Base-by-base conservation (phyloP, 1,284 basidiomycete species). In the Rhizoctonia solani region DNA sequence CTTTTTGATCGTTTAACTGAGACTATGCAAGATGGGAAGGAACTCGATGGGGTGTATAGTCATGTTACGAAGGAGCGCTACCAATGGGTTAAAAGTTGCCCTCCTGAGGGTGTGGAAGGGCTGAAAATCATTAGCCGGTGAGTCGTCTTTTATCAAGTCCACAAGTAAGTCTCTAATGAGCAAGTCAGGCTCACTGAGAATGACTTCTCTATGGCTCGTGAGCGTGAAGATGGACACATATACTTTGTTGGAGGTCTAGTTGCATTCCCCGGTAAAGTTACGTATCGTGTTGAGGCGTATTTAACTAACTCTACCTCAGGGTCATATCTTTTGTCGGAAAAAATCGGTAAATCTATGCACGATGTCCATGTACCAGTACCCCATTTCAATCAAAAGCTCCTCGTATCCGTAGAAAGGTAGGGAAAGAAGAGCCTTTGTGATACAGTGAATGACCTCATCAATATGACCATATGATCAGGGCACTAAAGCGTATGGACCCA, bases 351-450 rank as follows among this genome's bases (percentile, higher is more conserved):
- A 69, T 74, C 75, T 1, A 68, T 80, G 25, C 69, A 70, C 32
- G 69, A 74, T 16, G 71, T 77, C 1, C 79, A 81, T 70, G 69
- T 63, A 8, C 72, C 73, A 0, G 78, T 80, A 0, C 79, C 79
- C 0, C 75, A 79, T 67, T 80, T 81, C 74, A 79, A 80, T 58
- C 73, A 77, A 69, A 80, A 79, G 71, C 71, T 81, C 9, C 75
- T 80, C 29, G 47, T 74, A 47, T 78, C 76, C 55, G 79, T 81
- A 29, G 79, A 81, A 72, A 73, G 79, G 42, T 54, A 46, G 1
- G 56, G 13, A 4, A 5, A 16, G 13, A 16, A 13, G 23, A 11
- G 13, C 9, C 25, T 46, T n/a, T n/a, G n/a, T n/a, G n/a, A n/a
- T 29, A n/a, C 23, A 32, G 27, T 21, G 19, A 6, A 16, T 39